Evolutionary conservation across 345 rosid genomes (phyloP).

Genomic region (Pelargonium nanum): DNA sequence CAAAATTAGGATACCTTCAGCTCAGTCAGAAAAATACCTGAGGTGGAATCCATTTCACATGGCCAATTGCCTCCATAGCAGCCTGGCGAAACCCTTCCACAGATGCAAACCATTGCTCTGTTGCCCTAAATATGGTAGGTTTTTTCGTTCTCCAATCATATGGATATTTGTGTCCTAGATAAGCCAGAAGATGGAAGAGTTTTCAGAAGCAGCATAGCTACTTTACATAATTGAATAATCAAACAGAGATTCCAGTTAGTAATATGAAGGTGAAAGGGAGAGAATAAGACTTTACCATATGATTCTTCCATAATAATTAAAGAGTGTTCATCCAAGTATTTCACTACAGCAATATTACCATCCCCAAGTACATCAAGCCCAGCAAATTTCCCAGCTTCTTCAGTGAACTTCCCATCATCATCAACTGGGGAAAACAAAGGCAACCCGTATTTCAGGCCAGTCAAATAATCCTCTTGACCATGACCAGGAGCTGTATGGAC

Average conservation of each 20-base stretch:
- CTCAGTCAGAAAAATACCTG: slow-evolving; percentile 47
- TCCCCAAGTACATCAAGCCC: slow-evolving; percentile 94
- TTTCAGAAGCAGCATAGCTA: slow-evolving; percentile 1
- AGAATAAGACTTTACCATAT: slow-evolving; percentile 42
- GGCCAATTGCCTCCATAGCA: slow-evolving; percentile 73
- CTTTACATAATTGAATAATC: not conserved
- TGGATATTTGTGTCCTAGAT: slow-evolving; percentile 84
- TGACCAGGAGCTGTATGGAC: slow-evolving; percentile 99
- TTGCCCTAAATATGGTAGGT: slow-evolving; percentile 94
- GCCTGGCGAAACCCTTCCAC: slow-evolving; percentile 80
- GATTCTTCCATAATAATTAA: slow-evolving; percentile 76
- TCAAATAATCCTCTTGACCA: slow-evolving; percentile 91
- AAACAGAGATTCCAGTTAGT: slow-evolving; percentile 5
- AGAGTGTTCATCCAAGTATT: slow-evolving; percentile 60
- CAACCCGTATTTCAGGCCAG: slow-evolving; percentile 79
- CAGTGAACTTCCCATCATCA: slow-evolving; percentile 85
- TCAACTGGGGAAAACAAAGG: slow-evolving; percentile 75
- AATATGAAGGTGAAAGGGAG: slow-evolving; percentile 3
- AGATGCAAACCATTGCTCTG: slow-evolving; percentile 99
- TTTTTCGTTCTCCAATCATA: slow-evolving; percentile 96
- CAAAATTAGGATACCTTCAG: not conserved
- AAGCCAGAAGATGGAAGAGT: slow-evolving; percentile 10
- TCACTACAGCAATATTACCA: slow-evolving; percentile 75
- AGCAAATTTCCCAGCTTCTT: slow-evolving; percentile 74
- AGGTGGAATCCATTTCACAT: slow-evolving; percentile 80